Conservation (phyloP, 2,329 filamentous ascomycete genomes). For the Penicillium sp. region DNA sequence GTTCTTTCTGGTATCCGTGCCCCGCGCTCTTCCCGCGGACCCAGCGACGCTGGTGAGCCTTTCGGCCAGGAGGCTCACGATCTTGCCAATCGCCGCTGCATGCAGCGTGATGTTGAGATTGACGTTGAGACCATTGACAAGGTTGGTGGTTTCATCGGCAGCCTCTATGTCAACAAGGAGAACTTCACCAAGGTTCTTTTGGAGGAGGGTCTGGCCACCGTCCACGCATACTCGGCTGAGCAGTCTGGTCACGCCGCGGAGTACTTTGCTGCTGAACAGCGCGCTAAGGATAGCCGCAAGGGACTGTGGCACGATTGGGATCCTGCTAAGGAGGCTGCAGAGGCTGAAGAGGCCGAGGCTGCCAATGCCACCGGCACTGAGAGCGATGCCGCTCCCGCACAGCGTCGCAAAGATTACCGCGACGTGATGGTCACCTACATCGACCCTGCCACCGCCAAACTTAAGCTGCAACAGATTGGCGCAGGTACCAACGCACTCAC, state of each 20-base stretch:
- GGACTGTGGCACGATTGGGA: slow-evolving; percentile 94
- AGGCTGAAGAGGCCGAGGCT: slow-evolving; percentile 48
- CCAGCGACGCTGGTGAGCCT: slow-evolving; percentile 79
- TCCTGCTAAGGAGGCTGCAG: slow-evolving; percentile 74
- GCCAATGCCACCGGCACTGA: slow-evolving; percentile 53
- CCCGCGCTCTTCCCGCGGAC: slow-evolving; percentile 76
- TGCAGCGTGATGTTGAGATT: slow-evolving; percentile 93
- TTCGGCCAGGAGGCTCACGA: slow-evolving; percentile 95
- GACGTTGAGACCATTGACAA: slow-evolving; percentile 95
- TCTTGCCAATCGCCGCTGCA: slow-evolving; percentile 79
- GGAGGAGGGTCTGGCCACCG: slow-evolving; percentile 87
- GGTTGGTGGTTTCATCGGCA: slow-evolving; percentile 94
- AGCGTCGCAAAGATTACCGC: slow-evolving; percentile 81
- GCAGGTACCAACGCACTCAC: slow-evolving; percentile 80
- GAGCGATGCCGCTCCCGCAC: slow-evolving; percentile 47
- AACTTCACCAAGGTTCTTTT: slow-evolving; percentile 91
- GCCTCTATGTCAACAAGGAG: slow-evolving; percentile 87
- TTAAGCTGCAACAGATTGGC: slow-evolving; percentile 91
- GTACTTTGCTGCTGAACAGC: slow-evolving; percentile 80
- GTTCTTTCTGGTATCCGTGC: slow-evolving; percentile 90
- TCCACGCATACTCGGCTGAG: slow-evolving; percentile 93
- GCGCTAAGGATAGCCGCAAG: slow-evolving; percentile 83
- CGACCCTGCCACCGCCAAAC: slow-evolving; percentile 66
- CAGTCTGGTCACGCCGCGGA: slow-evolving; percentile 87
- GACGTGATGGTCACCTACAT: slow-evolving; percentile 91